Base-by-base conservation (phyloP, 2,329 filamentous ascomycete genomes). In the Colletotrichum sp. region DNA sequence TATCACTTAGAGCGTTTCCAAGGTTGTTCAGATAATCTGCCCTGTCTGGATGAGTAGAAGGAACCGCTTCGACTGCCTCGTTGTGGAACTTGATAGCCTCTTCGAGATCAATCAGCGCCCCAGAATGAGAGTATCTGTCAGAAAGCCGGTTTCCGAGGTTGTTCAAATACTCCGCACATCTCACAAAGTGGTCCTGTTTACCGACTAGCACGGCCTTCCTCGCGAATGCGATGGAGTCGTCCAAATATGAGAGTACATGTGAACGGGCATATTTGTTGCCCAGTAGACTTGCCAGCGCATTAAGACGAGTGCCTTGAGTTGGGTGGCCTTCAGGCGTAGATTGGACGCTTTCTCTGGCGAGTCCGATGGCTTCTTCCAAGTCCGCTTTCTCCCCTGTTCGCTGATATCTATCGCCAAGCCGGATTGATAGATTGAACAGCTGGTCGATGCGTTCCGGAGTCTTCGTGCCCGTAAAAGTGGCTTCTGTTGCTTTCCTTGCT, bases 381-480 rank as follows among this genome's bases (percentile, higher is more conserved):
- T 48, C n/a, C 3, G 1, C 0, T 48, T 48, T 1, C 0, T 48
- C 43, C 0, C 43, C 43, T 48, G 2, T 48, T 1, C 43, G 43
- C 0, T 48, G 1, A 1, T 48, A 48, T 21, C 43, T n/a, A 48
- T 48, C 43, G n/a, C 43, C 43, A 13, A 48, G 43, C 0, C 43
- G 43, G n/a, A 48, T 48, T 4, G 43, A 2, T n/a, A 48, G 43
- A 21, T 48, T 48, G 0, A 48, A 48, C 43, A 21, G n/a, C n/a
- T 48, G 43, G 43, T 48, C 43, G 43, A 2, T 48, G 2, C n/a
- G 43, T 48, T 48, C 43, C 43, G 43, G 43, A 0, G 9, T 48
- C 43, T n/a, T 13, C 43, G 43, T 48, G 1, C 0, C 1, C 43
- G 3, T 48, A 21, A 6, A 48, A 48, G n/a, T 21, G 1, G 43